phyloP scores from a whole-genome alignment of 176 grass and related monocot species.

The Bolboschoenus planiculmis region DNA sequence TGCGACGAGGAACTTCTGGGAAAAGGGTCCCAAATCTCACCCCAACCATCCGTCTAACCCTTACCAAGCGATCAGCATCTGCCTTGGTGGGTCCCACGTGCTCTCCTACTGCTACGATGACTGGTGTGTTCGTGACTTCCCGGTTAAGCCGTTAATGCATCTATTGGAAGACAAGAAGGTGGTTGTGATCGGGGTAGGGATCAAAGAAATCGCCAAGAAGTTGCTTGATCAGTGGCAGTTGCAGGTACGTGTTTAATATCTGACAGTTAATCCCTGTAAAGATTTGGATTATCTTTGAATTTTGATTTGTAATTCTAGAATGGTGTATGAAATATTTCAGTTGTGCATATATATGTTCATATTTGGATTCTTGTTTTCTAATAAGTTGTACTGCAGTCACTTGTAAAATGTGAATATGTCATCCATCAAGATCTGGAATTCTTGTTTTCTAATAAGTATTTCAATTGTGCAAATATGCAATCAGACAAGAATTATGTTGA shows the following conservation, averaged over 20 bases:
- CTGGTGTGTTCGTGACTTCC: neutral
- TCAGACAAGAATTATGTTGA: too few relatives aligned
- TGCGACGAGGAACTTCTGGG: neutral
- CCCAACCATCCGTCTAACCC: neutral
- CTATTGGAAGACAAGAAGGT: neutral
- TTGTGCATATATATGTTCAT: neutral
- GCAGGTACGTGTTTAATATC: neutral
- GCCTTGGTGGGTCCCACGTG: neutral
- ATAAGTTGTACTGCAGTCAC: neutral
- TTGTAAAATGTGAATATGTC: neutral
- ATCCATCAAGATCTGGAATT: neutral
- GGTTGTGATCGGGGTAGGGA: neutral
- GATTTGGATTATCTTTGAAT: neutral
- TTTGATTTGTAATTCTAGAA: neutral
- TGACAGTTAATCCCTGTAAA: neutral
- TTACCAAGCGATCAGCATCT: neutral
- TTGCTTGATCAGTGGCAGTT: neutral
- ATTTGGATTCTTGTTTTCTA: neutral
- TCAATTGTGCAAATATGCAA: too few relatives aligned
- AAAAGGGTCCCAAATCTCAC: neutral
- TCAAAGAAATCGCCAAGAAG: conserved; percentile 15
- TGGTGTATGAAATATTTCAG: neutral
- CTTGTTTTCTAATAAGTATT: too few relatives aligned
- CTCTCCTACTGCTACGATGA: neutral
- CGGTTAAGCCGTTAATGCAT: neutral